Evolutionary conservation across 2,329 filamentous ascomycete species (phyloP), one percentile per base, ranked within the genome.

Genomic region (Venturia carpophila): DNA sequence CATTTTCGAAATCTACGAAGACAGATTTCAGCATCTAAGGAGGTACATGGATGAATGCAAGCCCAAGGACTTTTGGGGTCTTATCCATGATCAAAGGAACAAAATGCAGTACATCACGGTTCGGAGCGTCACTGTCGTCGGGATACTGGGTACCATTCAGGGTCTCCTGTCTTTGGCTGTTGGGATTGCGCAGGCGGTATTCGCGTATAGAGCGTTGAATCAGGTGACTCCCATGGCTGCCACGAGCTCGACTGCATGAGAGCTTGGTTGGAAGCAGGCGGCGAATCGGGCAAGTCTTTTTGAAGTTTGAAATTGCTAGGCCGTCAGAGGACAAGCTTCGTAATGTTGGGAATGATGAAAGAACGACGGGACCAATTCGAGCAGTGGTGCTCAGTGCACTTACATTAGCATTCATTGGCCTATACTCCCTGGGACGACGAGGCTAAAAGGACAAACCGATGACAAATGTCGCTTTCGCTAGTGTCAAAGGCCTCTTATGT

Each of bases 151-250:
- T 15, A 58, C 34, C 37, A 24, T 58, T 58, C 55, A 34, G 2
- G 24, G 55, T 58, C 55, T 58, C 3, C 19, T 58, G 30, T 34
- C 55, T 21, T 24, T 58, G n/a, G 55, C 55, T 19, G 55, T 58
- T 2, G 27, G 30, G 19, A 58, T 58, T 34, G 55, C 55, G 34
- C 55, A 34, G 37, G 37, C 55, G 5, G 55, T 58, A 5, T 34
- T 34, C 10, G 37, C 55, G 13, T 58, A 34, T 24, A 34, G 17
- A 58, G 55, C 30, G 24, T 21, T 58, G 55, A 47, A 47, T 47
- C 45, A 21, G 45, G 19, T 3, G 21, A 19, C 21, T 47, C 15
- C 45, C 10, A 19, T n/a, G 21, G 10, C n/a, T 10, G 17, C 45
- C 2, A 47, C 45, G 45, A 47, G 10, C n/a, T 24, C 45, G 45